Conservation (phyloP, 1,284 basidiomycete genomes). For the Fistulinella cinereoalba region DNA sequence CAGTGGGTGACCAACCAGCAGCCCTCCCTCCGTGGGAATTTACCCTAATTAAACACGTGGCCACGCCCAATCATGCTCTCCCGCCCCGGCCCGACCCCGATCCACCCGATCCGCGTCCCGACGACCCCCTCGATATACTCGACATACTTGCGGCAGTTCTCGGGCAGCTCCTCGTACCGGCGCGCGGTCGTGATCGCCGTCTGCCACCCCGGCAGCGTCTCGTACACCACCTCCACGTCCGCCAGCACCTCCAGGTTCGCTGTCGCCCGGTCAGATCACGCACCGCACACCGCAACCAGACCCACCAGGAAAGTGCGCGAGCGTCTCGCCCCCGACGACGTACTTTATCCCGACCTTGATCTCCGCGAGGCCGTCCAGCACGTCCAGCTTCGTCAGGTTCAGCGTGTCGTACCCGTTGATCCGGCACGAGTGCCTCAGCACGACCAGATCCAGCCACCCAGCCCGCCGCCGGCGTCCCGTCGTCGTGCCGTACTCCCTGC, state of each 20-base stretch:
- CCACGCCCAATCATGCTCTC: constrained; percentile 68
- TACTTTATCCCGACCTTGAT: constrained; percentile 91
- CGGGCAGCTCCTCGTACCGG: constrained; percentile 79
- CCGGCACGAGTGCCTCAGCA: constrained; percentile 87
- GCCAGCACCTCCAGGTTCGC: constrained; percentile 85
- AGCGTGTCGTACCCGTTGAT: constrained; percentile 96
- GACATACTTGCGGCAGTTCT: constrained; percentile 85
- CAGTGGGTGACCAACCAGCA: constrained; percentile 39
- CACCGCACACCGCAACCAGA: constrained; percentile 8
- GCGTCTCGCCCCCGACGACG: constrained; percentile 71
- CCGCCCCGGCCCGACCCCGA: constrained; percentile 84
- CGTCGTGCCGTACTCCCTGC: constrained; percentile 88
- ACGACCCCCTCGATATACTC: constrained; percentile 84
- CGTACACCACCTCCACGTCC: constrained; percentile 85
- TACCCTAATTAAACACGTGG: constrained; percentile 22
- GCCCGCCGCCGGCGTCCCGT: constrained; percentile 91
- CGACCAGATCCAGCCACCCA: constrained; percentile 97
- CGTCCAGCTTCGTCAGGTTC: constrained; percentile 96
- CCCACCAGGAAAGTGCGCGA: constrained; percentile 87
- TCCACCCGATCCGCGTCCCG: constrained; percentile 84
- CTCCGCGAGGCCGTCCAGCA: constrained; percentile 83
- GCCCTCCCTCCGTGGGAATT: constrained; percentile 26
- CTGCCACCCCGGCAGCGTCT: constrained; percentile 93
- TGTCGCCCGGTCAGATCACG: constrained; percentile 26
- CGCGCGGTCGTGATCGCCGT: constrained; percentile 67